These are phyloP conservation scores for Leucocoprinus leucothites DNA, from an alignment of 768 basidiomycete species.

Conservation along the genomic window DNA sequence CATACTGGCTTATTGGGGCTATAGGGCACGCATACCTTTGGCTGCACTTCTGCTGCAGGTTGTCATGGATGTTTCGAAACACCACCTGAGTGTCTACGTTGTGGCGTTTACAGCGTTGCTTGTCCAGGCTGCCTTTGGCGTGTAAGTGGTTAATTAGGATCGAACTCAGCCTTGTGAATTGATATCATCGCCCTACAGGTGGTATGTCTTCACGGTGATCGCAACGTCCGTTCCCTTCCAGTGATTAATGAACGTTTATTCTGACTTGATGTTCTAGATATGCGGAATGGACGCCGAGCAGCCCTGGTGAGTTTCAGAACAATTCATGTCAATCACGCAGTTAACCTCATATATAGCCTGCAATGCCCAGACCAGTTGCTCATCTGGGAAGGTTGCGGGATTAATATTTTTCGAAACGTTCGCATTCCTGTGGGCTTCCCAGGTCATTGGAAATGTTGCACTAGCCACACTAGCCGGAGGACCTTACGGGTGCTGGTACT, in stretches of 20 bases:
- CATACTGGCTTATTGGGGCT: slow-evolving; percentile 71
- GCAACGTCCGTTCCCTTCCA: slow-evolving; percentile 48
- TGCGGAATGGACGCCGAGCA: slow-evolving; percentile 77
- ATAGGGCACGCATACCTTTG: slow-evolving; percentile 70
- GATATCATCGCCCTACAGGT: slow-evolving; percentile 34
- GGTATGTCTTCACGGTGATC: slow-evolving; percentile 75
- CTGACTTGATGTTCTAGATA: slow-evolving; percentile 28
- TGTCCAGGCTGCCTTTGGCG: slow-evolving; percentile 65
- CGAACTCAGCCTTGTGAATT: not conserved
- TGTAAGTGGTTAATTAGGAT: slow-evolving; percentile 40
- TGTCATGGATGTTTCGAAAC: slow-evolving; percentile 82
- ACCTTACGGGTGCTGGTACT: slow-evolving; percentile 77
- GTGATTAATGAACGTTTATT: not conserved
- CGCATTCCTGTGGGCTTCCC: slow-evolving; percentile 84
- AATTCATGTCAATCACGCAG: not conserved
- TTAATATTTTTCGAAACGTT: slow-evolving; percentile 77
- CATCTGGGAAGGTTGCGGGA: slow-evolving; percentile 73
- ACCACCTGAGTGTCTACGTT: slow-evolving; percentile 77
- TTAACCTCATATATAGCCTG: slow-evolving; percentile 37
- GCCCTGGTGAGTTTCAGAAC: slow-evolving; percentile 45
- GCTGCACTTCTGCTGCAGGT: slow-evolving; percentile 77
- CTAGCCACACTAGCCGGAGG: slow-evolving; percentile 82
- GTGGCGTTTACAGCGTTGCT: slow-evolving; percentile 72
- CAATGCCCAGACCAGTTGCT: slow-evolving; percentile 43
- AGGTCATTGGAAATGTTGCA: slow-evolving; percentile 76